These are phyloP conservation scores for Fraxinus pennsylvanica DNA, from an alignment of 257 asterid species.

Conservation along the genomic window DNA sequence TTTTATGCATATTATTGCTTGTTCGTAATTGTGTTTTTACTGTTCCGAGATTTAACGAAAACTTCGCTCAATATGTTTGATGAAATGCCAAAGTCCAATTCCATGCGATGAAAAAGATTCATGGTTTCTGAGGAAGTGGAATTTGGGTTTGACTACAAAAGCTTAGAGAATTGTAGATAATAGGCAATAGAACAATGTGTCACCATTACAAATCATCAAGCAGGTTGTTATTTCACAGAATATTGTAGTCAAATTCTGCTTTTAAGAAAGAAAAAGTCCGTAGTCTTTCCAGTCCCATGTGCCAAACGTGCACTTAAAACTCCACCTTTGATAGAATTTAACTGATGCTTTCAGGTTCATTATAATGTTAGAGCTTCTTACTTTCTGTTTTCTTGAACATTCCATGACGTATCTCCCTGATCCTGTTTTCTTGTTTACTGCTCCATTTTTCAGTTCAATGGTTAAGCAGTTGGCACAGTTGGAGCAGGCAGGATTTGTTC, in stretches of 20 bases:
- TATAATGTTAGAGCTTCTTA: background rate
- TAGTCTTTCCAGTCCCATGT: too few relatives aligned
- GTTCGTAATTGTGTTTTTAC: background rate
- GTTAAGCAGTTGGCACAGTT: conserved; percentile 67
- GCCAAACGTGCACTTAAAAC: background rate
- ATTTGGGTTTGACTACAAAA: background rate
- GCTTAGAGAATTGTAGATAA: background rate
- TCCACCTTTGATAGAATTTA: background rate
- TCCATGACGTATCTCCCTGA: background rate
- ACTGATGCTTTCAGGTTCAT: background rate
- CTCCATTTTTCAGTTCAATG: conserved; percentile 50
- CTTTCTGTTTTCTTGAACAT: background rate
- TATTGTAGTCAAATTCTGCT: background rate
- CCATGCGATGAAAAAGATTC: background rate
- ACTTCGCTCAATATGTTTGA: background rate
- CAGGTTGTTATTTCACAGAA: background rate
- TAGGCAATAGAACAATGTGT: background rate
- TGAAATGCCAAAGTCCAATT: background rate
- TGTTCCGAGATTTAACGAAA: background rate
- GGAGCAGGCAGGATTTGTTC: conserved; percentile 79
- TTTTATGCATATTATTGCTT: background rate
- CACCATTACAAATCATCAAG: background rate
- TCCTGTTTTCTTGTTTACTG: background rate
- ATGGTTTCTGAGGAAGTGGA: background rate
- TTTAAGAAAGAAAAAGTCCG: background rate